Base-by-base conservation (phyloP, 2,329 filamentous ascomycete species). In the Arthrobotrys entomopaga region DNA sequence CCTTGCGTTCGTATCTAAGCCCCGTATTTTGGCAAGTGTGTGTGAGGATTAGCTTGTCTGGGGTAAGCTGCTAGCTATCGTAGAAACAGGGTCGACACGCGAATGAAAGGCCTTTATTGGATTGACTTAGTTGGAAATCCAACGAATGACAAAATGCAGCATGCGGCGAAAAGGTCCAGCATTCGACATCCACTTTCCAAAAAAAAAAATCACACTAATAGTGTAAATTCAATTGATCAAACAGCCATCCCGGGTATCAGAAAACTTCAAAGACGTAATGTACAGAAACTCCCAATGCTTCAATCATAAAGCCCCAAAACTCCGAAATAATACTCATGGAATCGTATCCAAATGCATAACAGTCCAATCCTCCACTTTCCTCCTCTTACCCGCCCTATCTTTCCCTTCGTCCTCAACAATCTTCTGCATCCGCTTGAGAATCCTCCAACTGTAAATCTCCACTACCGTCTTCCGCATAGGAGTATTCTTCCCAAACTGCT, bases 311-410 rank as follows among this genome's bases (percentile, higher is more conserved):
- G 46, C 20, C 34, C 29, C 26, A 61, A 10, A 65, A 59, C 46
- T 34, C 67, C 54, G 20, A 34, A 46, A 46, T 26, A 11, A 34
- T 53, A 11, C 29, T 20, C 49, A 65, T 48, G 26, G 57, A 63
- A 74, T 74, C 63, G 70, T 74, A 34, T 74, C 70, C 43, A 74
- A 15, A 64, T 74, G 70, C 70, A 74, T 74, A 6, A 58, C 56
- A 19, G 56, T 66, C 69, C 69, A 73, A 29, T 73, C 69, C 20
- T 66, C 69, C n/a, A 13, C 34, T 40, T 34, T 46, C 20, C 69
- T 53, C 49, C 61, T 65, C 61, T 66, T 73, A 40, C 13, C 15
- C 1, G 4, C 15, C 19, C 26, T 26, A 3, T 54, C 52, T 13
- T 54, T 43, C 15, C 5, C 46, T 2, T 50, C 65, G 3, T 53